Evolutionary conservation across 805 yeast genomes (phyloP).

Genomic region (Candida ponderosae): DNA sequence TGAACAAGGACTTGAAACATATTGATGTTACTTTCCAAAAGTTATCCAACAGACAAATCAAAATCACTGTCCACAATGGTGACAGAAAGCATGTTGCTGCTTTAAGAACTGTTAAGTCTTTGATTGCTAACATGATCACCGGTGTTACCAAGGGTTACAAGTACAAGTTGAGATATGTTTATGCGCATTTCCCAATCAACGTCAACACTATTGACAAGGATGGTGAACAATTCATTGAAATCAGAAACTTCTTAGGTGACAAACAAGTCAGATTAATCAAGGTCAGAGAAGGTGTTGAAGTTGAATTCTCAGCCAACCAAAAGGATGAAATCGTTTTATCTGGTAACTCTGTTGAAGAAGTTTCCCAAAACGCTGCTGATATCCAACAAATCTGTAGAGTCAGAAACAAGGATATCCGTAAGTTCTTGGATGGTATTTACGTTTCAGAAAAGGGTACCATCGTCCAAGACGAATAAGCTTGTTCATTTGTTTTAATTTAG

Average conservation of each 20-base stretch:
- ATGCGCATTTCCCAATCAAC: conserved; percentile 99
- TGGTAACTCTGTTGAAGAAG: conserved; percentile 97
- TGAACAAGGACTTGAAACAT: conserved; percentile 87
- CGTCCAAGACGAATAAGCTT: conserved; percentile 47
- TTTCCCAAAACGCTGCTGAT: conserved; percentile 98
- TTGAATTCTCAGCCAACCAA: conserved; percentile 72
- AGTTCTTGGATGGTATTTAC: conserved; percentile 99
- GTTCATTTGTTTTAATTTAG: too few relatives aligned
- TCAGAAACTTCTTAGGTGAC: conserved; percentile 99
- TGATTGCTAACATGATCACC: conserved; percentile 86
- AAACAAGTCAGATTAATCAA: conserved; percentile 88
- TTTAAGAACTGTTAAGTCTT: conserved; percentile 95
- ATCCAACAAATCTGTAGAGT: conserved; percentile 97
- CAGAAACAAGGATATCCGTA: conserved; percentile 99
- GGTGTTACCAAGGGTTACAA: conserved; percentile 99
- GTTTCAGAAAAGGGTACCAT: conserved; percentile 93
- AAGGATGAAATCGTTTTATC: conserved; percentile 91
- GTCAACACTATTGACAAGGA: conserved; percentile 84
- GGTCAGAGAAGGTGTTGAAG: conserved; percentile 83
- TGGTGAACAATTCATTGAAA: conserved; percentile 71
- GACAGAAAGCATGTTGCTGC: conserved; percentile 99
- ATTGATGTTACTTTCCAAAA: conserved; percentile 89
- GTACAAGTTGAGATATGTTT: conserved; percentile 99
- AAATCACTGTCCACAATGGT: conserved; percentile 94
- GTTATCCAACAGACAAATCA: conserved; percentile 63